Evolutionary conservation across 2,329 filamentous ascomycete species (phyloP), one percentile per base, ranked within the genome.

Genomic region (Westerdykella sp.): DNA sequence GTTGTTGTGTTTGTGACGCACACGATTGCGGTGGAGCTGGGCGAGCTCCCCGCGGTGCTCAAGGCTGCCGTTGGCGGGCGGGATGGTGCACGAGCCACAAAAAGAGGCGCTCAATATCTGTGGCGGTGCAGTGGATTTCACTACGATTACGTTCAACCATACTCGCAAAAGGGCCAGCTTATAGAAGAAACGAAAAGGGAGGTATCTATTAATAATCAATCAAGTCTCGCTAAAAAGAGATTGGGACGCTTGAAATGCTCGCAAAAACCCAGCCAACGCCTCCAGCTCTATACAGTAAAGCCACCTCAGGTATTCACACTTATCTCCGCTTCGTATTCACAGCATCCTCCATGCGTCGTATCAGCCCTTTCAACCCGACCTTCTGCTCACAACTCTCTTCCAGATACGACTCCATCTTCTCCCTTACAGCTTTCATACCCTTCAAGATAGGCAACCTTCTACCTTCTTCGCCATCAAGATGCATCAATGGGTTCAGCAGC

Each of bases 401-500:
- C 43, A 97, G 70, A 84, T 87, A 95, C 2, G 44, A 60, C 71
- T 96, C 90, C 89, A 97, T 95, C 59, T 74, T 75, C 70, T 86
- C 81, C 48, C 91, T 76, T 11, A 86, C 73, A 22, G 62, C 64
- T 55, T 74, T 78, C 80, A 96, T 80, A 1, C 84, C 79, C 59
- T 73, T 80, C 45, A 85, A 64, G 4, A 91, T 77, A 0, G 91
- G 91, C 76, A 96, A 76, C 53, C 69, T 77, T n/a, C 64, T 68
- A 1, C 74, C 80, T 22, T 82, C 81, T 65, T 90, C 89, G 1
- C 62, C 71, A 9, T 77, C 77, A n/a, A 79, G 67, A 66, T 83
- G 81, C 45, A 74, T 75, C 2, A 78, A 75, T 0, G 91, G 90
- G 66, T 98, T 98, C 35, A 98, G 73, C 51, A 97, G 69, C 45